A percentile compares a stretch with the other conserved stretches of the same genome.
These are phyloP conservation scores for Alternaria sp. DNA, from an alignment of 2,329 filamentous ascomycete species.

Conservation along the genomic window DNA sequence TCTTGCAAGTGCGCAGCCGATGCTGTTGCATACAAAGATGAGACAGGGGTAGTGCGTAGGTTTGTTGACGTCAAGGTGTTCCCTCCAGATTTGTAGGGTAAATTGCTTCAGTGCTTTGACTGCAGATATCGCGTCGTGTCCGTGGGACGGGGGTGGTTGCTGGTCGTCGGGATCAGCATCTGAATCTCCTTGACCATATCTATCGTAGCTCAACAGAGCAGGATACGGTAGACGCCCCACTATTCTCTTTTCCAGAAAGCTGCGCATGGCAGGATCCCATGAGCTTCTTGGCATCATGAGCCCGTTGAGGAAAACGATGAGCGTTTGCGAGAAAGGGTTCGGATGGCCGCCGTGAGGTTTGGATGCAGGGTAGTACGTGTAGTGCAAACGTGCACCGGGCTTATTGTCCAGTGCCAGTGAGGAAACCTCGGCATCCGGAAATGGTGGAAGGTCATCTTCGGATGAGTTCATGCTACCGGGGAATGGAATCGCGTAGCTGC, in stretches of 20 bases:
- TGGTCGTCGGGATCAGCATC: constrained; percentile 54
- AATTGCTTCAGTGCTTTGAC: constrained; percentile 56
- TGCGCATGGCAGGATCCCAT: constrained; percentile 46
- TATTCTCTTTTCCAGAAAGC: constrained; percentile 37
- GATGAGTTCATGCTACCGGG: constrained; percentile 26
- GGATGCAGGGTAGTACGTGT: constrained; percentile 44
- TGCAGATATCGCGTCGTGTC: constrained; percentile 56
- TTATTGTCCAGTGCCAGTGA: constrained; percentile 37
- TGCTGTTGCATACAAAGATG: constrained; percentile 60
- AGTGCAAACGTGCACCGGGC: constrained; percentile 37
- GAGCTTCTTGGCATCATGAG: constrained; percentile 50
- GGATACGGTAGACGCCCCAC: constrained; percentile 41
- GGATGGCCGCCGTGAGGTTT: constrained; percentile 25
- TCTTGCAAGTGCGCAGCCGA: constrained; percentile 60
- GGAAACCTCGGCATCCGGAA: constrained; percentile 39
- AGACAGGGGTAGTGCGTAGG: constrained; percentile 42
- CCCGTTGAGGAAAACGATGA: constrained; percentile 55
- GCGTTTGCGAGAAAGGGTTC: constrained; percentile 44
- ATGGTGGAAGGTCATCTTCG: constrained; percentile 37
- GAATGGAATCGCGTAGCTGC: constrained; percentile 18
- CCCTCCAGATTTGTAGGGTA: constrained; percentile 48
- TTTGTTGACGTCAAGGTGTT: constrained; percentile 40
- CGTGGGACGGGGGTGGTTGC: constrained; percentile 48
- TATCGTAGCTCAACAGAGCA: constrained; percentile 62
- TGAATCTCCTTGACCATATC: constrained; percentile 62